Evolutionary conservation across 106 monocot genomes (phyloP).

Genomic region (Allium cepa): DNA sequence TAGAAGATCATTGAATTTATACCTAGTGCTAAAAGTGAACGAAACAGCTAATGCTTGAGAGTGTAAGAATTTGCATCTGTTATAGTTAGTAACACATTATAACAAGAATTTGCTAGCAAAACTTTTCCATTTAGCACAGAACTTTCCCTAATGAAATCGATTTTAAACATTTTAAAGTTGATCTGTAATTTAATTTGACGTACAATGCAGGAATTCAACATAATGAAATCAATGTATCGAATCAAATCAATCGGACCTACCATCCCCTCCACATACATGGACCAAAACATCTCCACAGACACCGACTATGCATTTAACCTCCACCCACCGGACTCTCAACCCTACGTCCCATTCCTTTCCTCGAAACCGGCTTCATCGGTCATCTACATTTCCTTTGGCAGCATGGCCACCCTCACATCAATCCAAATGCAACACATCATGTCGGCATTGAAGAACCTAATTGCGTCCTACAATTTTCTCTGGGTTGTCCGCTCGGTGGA

Average conservation of each 20-base stretch:
- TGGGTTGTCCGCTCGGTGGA: conserved; percentile 14
- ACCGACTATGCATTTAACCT: conserved; percentile 23
- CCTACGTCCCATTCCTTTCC: conserved; percentile 22
- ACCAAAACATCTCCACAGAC: conserved; percentile 10
- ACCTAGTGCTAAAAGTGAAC: too few relatives aligned
- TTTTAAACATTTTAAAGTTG: too few relatives aligned
- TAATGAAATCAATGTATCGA: conserved; percentile 6
- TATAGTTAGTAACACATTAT: too few relatives aligned
- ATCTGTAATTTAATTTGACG: too few relatives aligned
- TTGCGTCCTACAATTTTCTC: background rate
- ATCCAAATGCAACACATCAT: conserved; percentile 1
- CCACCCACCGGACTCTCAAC: conserved; percentile 10
- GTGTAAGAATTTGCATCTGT: too few relatives aligned
- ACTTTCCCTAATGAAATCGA: too few relatives aligned
- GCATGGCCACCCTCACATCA: conserved; percentile 1
- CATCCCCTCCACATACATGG: conserved; percentile 12
- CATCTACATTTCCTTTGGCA: conserved; percentile 26
- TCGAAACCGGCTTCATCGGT: conserved; percentile 17
- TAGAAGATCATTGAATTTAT: too few relatives aligned
- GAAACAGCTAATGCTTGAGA: too few relatives aligned
- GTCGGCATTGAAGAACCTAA: background rate
- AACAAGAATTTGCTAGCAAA: too few relatives aligned
- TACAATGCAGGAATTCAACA: conserved; percentile 10
- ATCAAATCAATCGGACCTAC: conserved; percentile 29
- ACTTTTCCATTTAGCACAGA: too few relatives aligned